Base-by-base conservation (phyloP, 345 rosid species). In the Microcos paniculata region DNA sequence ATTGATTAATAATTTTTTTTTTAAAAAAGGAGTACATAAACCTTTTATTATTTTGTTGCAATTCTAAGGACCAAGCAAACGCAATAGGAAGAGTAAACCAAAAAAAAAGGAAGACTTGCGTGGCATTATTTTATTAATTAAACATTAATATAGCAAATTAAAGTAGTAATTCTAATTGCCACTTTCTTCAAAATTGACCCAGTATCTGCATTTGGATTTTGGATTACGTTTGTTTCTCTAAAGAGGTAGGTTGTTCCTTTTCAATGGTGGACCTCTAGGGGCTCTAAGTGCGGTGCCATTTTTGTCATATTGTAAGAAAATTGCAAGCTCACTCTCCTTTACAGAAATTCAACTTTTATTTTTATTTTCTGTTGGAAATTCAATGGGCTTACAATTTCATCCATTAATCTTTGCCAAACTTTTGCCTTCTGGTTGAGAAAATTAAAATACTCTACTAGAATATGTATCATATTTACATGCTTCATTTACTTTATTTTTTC, bases 161-260 rank as follows among this genome's bases (percentile, higher is more conserved):
- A 35, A 35, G 40, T 35, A 35, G 4, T 35, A 7, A 35, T 35
- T 35, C 6, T n/a, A 18, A 58, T n/a, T 23, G 70, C 19, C 69
- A n/a, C 21, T 69, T 58, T 48, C 53, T 46, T 38, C 28, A 70
- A 77, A 77, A 30, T 18, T 38, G 40, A 33, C 18, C 18, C 19
- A 24, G 7, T 12, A 55, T 62, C 14, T 38, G 51, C 59, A 67
- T 65, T 64, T 57, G 0, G 74, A 59, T 67, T 67, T 66, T 75
- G 76, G 76, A 62, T 70, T 70, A 31, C 45, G 48, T 55, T 53
- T 40, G 53, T 48, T 64, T 0, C 21, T 58, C 18, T 58, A 48
- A 67, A 9, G 3, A 56, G 76, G 79, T 75, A 48, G 69, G 61
- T 33, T 33, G 30, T 31, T 62, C 8, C 72, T 45, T 79, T 79